Base-by-base conservation (phyloP, 139 green algal genomes). In the Gonium pectorale region DNA sequence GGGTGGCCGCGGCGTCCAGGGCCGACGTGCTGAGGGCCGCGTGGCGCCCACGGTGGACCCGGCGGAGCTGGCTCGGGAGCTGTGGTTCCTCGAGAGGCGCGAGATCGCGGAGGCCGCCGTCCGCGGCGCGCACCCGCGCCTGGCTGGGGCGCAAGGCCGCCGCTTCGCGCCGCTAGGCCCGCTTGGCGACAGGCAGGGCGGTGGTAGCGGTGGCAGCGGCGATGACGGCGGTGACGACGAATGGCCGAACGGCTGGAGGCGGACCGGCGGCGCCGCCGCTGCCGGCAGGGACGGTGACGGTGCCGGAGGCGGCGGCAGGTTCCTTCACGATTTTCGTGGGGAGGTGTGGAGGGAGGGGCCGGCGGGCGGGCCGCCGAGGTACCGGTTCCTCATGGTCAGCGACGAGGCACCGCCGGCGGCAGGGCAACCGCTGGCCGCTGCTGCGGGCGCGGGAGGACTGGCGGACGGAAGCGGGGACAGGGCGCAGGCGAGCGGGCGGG, bases 281-380 rank as follows among this genome's bases (percentile, higher is more conserved):
- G 33, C 1, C 1, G 38, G 5, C 11, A 9, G 31, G 29, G 5
- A 24, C 44, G 15, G 69, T 37, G 37, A 29, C 31, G 69, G 49
- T 21, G 51, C 31, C 31, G 2, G 49, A 21, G n/a, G 71, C 27
- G n/a, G 69, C 1, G 26, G 69, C 44, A 40, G 31, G 33, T 79
- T 66, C 8, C 70, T 79, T 29, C 31, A 79, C n/a, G 70, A 79
- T 21, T 79, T 79, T 31, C 29, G 70, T 1, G 44, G 64, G 5
- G 68, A 43, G 41, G 43, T 43, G 13, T 44, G 22, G 70, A n/a
- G 31, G 44, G 46, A 26, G 41, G 27, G 5, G 68, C 0, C 40
- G 29, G 27, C 22, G 69, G 69, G n/a, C 9, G 63, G 5, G 35
- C 64, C 24, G 2, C 64, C 17, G n/a, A n/a, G n/a, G 67, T 78